Base-by-base conservation (phyloP, 345 rosid species). In the Populus davidiana region DNA sequence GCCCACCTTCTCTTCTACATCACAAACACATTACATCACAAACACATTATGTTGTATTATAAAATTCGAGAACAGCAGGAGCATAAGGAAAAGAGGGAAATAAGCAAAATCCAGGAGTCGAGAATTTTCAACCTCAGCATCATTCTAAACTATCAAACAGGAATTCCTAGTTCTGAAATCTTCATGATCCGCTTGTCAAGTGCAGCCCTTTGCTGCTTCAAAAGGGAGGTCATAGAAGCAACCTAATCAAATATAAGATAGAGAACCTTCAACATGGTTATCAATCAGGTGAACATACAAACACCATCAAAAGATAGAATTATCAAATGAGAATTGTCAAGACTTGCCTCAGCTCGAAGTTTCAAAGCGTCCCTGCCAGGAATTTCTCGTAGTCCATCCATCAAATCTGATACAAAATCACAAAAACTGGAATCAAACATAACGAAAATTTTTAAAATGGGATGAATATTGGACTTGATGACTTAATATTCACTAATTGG, bases 341-440 rank as follows among this genome's bases (percentile, higher is more conserved):
- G 47, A 82, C 86, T 84, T 84, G 79, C 99, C 92, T 96, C 99
- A 39, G 97, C 97, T 80, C 99, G 84, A 72, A 96, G 97, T 89
- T 93, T 92, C 81, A 96, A 80, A 17, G 98, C 91, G 70, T 96
- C 98, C 80, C 99, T 89, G 31, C 97, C 92, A 21, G 97, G 93
- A 70, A 91, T 87, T 83, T 96, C 94, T 70, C 99, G 90, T 64
- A 96, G 90, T 73, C 87, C 93, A 20, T 93, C 96, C 99, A 93
- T 92, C 81, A 96, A 85, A 89, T 85, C 99, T 96, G 73, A 69
- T 75, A 50, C 71, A 70, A 54, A 7, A 6, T 31, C 74, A 69
- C 67, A 36, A 31, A 10, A 44, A 43, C 23, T 27, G 13, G 41
- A n/a, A 36, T 52, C 5, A 70, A 38, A 27, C 10, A 33, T 4